Conservation (phyloP, 129 eudicot species). For the Erigeron canadensis region DNA sequence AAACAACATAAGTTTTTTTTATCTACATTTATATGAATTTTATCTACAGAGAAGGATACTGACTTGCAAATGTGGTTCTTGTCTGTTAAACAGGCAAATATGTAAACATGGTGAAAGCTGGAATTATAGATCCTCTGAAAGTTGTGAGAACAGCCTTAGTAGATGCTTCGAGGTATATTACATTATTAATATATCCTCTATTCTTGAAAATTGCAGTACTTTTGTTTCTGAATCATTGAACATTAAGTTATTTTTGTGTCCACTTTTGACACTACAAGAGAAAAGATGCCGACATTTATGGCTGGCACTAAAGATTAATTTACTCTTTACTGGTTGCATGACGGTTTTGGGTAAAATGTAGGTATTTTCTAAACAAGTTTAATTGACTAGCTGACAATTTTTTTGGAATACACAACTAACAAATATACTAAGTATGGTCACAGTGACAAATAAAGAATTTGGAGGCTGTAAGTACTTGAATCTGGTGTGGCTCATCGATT, state of each 20-base stretch:
- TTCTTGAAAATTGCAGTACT: neutral
- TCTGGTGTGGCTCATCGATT: neutral
- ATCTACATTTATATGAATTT: neutral
- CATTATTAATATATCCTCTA: neutral
- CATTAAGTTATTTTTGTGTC: neutral
- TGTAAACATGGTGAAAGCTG: conserved; percentile 83
- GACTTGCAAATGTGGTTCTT: conserved; percentile 7
- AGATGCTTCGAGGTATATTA: conserved; percentile 85
- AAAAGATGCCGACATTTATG: neutral
- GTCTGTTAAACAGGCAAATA: conserved; percentile 52
- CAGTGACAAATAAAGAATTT: neutral
- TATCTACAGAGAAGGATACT: neutral
- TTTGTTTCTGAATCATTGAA: neutral
- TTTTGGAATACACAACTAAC: neutral
- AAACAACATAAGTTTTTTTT: neutral
- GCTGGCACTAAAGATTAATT: neutral
- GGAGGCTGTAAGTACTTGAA: neutral
- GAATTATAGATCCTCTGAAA: conserved; percentile 89
- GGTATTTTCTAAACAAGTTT: neutral
- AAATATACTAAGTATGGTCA: neutral
- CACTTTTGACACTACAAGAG: neutral
- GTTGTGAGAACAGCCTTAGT: conserved; percentile 87
- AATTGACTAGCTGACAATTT: neutral
- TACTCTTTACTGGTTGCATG: neutral
- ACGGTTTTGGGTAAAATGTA: neutral